Conservation (phyloP, 2,329 filamentous ascomycete genomes). For the Botrytis fabae region DNA sequence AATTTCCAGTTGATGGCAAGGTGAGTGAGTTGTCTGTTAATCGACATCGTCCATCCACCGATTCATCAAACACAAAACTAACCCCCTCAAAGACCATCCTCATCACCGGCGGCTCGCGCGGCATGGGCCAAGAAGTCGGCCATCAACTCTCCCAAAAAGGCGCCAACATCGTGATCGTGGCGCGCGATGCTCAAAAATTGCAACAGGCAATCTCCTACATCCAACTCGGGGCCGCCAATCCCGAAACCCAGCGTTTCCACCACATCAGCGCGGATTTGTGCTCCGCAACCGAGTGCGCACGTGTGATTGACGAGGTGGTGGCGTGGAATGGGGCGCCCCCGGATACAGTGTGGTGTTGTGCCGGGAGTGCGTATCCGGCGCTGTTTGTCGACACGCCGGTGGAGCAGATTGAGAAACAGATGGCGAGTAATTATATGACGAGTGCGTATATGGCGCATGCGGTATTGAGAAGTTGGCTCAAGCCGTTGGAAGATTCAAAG, state of each 20-base stretch:
- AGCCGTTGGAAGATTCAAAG: conserved; percentile 40
- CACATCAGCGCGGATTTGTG: conserved; percentile 15
- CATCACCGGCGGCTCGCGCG: conserved; percentile 86
- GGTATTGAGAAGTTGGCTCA: conserved; percentile 73
- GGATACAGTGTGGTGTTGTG: conserved; percentile 87
- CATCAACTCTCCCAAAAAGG: conserved; percentile 75
- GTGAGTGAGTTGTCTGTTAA: not conserved
- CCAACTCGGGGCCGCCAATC: not conserved
- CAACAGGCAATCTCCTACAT: conserved; percentile 29
- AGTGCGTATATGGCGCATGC: conserved; percentile 81
- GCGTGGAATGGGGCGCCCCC: conserved; percentile 76
- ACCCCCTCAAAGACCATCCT: conserved; percentile 66
- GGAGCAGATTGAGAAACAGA: conserved; percentile 67
- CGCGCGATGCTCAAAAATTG: conserved; percentile 75
- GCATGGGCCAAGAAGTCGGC: conserved; percentile 76
- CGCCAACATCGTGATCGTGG: conserved; percentile 80
- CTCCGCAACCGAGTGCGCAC: not conserved
- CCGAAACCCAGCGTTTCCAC: conserved; percentile 4
- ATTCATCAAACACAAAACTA: not conserved
- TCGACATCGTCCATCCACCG: not conserved
- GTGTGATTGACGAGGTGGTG: conserved; percentile 66
- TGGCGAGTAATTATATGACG: conserved; percentile 89
- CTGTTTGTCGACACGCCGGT: conserved; percentile 75
- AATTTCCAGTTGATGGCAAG: conserved; percentile 4
- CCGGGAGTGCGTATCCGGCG: conserved; percentile 69